Evolutionary conservation across 306 rosid genomes (phyloP), one percentile per base, ranked within the genome.

Genomic region (Fragaria nilgerrensis): DNA sequence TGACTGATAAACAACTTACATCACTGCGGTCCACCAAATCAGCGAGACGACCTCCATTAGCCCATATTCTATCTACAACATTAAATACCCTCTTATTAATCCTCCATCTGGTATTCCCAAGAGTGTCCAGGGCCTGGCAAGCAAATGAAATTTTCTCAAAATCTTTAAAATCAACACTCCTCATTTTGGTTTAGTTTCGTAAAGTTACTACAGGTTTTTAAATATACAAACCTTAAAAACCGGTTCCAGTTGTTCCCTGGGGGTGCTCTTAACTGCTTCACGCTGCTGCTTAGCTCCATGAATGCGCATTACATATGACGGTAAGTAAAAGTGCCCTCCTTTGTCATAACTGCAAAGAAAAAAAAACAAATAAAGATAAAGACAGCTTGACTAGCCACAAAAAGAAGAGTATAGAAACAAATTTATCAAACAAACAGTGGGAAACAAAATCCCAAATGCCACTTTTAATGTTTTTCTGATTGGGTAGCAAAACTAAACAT

Each of bases 261-360:
- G 92, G 58, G 87, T 82, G 79, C 80, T 89, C 87, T 89, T 95
- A 80, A 95, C 77, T 66, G 97, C 97, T 79, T 88, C 96, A 66
- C 99, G 97, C 77, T 95, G 99, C 84, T 88, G 94, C 84, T 79
- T 89, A 75, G 87, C 89, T 84, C 99, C 99, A 82, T 88, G 99
- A 76, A 87, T 90, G 72, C 99, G 99, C 97, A 95, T 95, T 83
- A 90, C 82, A 75, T 88, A 85, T 62, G 96, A 95, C 71, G 97
- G 99, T 65, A 95, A 83, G 83, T 84, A 90, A 64, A 95, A 85
- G 91, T 95, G 86, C 52, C 96, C 99, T 61, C 99, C 99, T 87
- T 80, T 90, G 76, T 95, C 99, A 89, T 89, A 95, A 70, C 99
- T 95, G 88, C 56, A 68, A 78, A 77, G 78, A 84, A 36, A 36